Base-by-base conservation (phyloP, 2,329 filamentous ascomycete species). In the Stemphylium beticola region DNA sequence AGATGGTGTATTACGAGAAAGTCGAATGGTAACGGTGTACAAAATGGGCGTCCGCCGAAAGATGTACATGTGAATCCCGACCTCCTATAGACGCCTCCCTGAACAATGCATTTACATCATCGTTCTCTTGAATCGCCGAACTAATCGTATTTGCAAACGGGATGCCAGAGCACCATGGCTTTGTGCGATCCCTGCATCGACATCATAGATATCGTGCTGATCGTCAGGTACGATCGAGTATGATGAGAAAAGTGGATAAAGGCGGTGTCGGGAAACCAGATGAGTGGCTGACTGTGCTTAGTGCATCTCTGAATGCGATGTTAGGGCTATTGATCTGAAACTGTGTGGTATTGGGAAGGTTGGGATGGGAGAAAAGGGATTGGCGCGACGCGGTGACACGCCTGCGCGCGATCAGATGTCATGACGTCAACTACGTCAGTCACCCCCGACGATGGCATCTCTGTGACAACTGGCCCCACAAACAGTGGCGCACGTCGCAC, bases 151-250 rank as follows among this genome's bases (percentile, higher is more conserved):
- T 39, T 20, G n/a, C 34, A 31, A 53, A 43, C 40, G n/a, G 32
- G 38, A 53, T 52, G 45, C 46, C 45, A 49, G 17, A 43, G 26
- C 24, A 29, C 37, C 26, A 37, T 50, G 46, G 46, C 49, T 59
- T 57, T 47, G 15, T 53, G 22, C 39, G 17, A 22, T 20, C 43
- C 43, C n/a, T 48, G 40, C 51, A 53, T 50, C 49, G 41, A 50
- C 55, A 60, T 60, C 55, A 60, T 53, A 53, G 55, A 58, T 42
- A 6, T 48, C 34, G 52, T 55, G 32, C 46, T 58, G 42, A 49
- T 49, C 26, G 47, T 38, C 52, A 61, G 55, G 58, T 56, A 61
- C 55, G 38, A 56, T 61, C 52, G 49, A 22, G 18, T 22, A 61
- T 52, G 38, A 56, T 61, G 49, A 49, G 29, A 14, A 36, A 3